Percentiles rank a stretch among this genome's conserved stretches.
These are phyloP conservation scores for Nosema muscidifuracis DNA, from an alignment of 371 early-diverging fungal species.

Conservation along the genomic window DNA sequence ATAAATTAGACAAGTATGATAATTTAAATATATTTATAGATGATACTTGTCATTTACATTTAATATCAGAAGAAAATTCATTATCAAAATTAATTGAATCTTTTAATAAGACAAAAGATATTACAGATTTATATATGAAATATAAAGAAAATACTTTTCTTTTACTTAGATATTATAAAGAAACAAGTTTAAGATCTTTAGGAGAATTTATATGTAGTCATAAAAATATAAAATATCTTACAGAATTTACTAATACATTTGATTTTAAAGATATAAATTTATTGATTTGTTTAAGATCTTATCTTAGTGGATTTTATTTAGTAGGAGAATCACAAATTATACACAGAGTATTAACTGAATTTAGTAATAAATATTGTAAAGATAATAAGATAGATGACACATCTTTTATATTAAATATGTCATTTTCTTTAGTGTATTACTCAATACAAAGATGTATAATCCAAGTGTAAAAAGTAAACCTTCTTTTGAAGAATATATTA, in stretches of 20 bases:
- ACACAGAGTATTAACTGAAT: conserved; percentile 75
- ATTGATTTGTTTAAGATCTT: conserved; percentile 74
- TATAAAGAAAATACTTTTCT: not conserved
- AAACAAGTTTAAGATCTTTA: conserved; percentile 69
- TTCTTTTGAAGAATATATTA: conserved; percentile 72
- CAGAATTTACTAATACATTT: conserved; percentile 72
- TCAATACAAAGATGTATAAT: conserved; percentile 87
- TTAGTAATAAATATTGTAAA: conserved; percentile 71
- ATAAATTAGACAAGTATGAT: too few species aligned
- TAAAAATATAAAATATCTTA: conserved; percentile 69
- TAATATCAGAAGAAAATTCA: too few species aligned
- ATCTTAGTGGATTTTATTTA: conserved; percentile 75
- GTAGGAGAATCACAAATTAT: conserved; percentile 88
- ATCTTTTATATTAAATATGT: conserved; percentile 68
- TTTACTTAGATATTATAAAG: conserved; percentile 69
- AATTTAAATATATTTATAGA: too few species aligned
- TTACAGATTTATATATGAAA: not conserved
- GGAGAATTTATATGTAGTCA: conserved; percentile 80
- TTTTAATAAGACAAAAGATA: conserved; percentile 10
- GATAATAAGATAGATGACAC: conserved; percentile 64
- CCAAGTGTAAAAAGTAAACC: conserved; percentile 77
- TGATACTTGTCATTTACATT: too few species aligned
- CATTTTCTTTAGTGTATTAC: conserved; percentile 78
- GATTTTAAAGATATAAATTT: conserved; percentile 72
- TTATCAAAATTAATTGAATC: conserved; percentile 3